Percentiles rank a stretch among this genome's conserved stretches.
phyloP scores from a whole-genome alignment of 306 rosid species.

The Carpinus fangiana region DNA sequence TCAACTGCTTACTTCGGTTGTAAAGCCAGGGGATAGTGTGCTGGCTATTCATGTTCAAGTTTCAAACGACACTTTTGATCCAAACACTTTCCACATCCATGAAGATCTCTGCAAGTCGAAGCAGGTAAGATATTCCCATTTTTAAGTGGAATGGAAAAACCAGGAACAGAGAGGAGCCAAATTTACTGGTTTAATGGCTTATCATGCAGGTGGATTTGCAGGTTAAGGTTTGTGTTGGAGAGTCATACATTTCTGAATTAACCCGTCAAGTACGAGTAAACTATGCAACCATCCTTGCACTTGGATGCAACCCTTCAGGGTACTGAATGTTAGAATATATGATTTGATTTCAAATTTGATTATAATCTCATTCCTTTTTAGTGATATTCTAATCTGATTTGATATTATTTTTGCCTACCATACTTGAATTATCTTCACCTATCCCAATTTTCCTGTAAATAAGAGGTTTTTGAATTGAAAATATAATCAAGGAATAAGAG shows the following conservation, averaged over 20 bases:
- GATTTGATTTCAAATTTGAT: too few species aligned
- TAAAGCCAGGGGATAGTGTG: conserved; percentile 35
- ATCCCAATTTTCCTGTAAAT: too few species aligned
- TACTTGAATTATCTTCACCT: too few species aligned
- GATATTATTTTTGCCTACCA: too few species aligned
- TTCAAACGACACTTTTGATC: conserved; percentile 35
- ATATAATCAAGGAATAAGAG: too few species aligned
- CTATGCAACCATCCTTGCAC: conserved; percentile 40
- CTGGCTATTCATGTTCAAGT: conserved; percentile 38
- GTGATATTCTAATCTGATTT: too few species aligned
- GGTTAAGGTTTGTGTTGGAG: conserved; percentile 43
- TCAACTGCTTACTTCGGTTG: conserved; percentile 32
- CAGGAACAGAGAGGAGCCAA: too few species aligned
- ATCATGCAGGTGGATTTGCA: conserved; percentile 50
- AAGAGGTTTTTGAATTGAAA: too few species aligned
- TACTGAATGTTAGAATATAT: background rate
- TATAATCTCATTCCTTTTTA: too few species aligned
- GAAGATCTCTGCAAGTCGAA: conserved; percentile 54
- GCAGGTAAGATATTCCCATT: conserved; percentile 23
- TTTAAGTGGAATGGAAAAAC: background rate
- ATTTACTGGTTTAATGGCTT: background rate
- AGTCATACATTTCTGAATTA: conserved; percentile 40
- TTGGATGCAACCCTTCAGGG: conserved; percentile 50
- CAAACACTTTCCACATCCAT: conserved; percentile 51
- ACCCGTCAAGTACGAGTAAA: conserved; percentile 42